Evolutionary conservation across 2,329 filamentous ascomycete genomes (phyloP), one percentile per base, ranked within the genome.

Genomic region (Albifimbria verrucaria): DNA sequence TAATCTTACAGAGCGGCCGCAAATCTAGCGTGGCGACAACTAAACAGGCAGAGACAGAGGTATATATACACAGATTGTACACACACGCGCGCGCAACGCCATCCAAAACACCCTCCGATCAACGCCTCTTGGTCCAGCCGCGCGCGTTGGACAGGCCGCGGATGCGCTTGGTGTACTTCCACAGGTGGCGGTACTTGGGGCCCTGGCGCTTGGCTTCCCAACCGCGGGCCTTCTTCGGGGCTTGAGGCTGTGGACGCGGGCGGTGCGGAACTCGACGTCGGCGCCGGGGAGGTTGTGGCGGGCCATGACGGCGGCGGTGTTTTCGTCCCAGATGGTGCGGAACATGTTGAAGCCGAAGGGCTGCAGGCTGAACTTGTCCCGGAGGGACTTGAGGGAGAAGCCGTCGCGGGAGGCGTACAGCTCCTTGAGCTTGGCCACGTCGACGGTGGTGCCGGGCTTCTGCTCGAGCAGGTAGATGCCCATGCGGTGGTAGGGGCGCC

Each of bases 401-500:
- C 79, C 80, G 48, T 92, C 81, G 50, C 88, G 82, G 43, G 59
- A 58, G 21, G 68, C 61, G 66, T 82, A 78, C 21, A 77, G 69
- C 60, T 80, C 73, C 63, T 78, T 79, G 43, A 91, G 72, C 53
- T 77, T 73, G 39, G 74, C 75, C 23, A 81, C 72, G 63, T 91
- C 83, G 58, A 92, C 66, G 32, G 52, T 61, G 57, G 79, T 64
- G 51, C 80, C 83, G 51, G 84, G 75, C 49, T 81, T 77, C 72
- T 99, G 94, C 74, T 96, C 85, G 48, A 97, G 77, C 21, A 99
- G 76, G 67, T 94, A 88, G 55, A 97, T 75, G 47, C 87, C 87
- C 51, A 97, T 78, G 50, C 94, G 89, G 72, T 97, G 94, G 74
- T 97, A 97, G 2, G 90, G 90, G 88, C 83, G 53, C 94, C 94